Percentiles rank a stretch among this genome's conserved stretches.
Conservation (phyloP, 176 grass and related monocot species). For the Triticum turgidum region DNA sequence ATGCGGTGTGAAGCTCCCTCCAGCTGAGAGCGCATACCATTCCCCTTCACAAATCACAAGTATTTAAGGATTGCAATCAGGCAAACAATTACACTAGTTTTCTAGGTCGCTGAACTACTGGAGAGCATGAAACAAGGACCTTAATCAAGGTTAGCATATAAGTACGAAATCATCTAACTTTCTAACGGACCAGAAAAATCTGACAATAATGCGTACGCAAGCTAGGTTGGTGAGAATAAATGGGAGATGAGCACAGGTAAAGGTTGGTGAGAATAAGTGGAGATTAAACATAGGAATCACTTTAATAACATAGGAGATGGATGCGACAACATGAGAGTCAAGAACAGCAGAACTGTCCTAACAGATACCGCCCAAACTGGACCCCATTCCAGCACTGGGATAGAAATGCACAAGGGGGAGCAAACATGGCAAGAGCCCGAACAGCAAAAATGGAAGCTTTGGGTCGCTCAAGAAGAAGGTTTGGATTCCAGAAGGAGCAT, state of each 20-base stretch:
- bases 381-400: conserved; percentile 30
- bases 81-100: not conserved
- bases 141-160: not conserved
- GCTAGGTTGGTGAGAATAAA: not conserved
- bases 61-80: not conserved
- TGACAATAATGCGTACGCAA: not conserved
- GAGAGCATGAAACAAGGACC: not conserved
- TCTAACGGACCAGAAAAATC: not conserved
- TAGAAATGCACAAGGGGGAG: conserved; percentile 31
- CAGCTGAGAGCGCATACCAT: conserved; percentile 85
- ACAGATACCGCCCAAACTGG: not conserved
- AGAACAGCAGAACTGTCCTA: conserved; percentile 12
- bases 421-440: conserved; percentile 21
- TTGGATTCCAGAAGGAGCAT: not conserved
- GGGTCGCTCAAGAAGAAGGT: not conserved
- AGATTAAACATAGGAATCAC: not conserved
- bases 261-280: not conserved
- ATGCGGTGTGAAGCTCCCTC: conserved; percentile 96
- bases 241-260: not conserved
- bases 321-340: conserved; percentile 21
- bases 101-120: not conserved
- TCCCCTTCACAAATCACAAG: conserved; percentile 62
- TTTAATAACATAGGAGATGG: conserved; percentile 1
- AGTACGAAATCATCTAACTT: not conserved
- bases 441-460: conserved; percentile 3